Evolutionary conservation across 1,284 basidiomycete genomes (phyloP).

Genomic region (Cutaneotrichosporon sp.): DNA sequence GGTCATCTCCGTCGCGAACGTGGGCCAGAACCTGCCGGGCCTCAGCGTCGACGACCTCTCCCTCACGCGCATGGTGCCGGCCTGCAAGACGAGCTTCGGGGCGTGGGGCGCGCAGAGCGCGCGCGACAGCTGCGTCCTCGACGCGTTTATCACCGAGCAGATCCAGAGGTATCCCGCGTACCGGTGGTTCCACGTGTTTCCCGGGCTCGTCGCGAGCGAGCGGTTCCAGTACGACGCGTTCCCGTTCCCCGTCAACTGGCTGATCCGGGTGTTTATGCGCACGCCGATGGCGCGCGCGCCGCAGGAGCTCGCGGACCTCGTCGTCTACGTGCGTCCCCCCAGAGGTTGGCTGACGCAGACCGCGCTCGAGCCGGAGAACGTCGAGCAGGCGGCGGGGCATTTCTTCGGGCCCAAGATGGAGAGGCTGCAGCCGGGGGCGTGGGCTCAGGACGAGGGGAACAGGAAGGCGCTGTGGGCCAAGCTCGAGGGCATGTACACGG

Average conservation of each 20-base stretch:
- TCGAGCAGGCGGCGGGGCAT: background rate
- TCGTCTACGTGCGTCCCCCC: background rate
- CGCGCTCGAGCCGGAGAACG: background rate
- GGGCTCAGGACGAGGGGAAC: background rate
- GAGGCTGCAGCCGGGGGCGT: background rate
- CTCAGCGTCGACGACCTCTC: background rate
- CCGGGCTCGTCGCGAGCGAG: background rate
- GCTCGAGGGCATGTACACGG: background rate
- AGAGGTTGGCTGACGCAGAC: background rate
- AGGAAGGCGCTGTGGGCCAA: background rate
- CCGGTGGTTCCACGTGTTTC: background rate
- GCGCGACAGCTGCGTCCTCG: background rate
- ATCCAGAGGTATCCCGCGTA: background rate
- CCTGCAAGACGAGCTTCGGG: background rate
- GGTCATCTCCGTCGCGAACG: background rate
- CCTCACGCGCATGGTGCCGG: background rate
- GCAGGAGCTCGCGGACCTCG: background rate
- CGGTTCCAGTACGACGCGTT: background rate
- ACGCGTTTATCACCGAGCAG: conserved; percentile 1
- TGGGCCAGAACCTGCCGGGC: background rate
- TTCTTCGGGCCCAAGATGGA: background rate
- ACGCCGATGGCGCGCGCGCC: background rate
- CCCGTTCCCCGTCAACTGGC: background rate
- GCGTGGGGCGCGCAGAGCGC: background rate
- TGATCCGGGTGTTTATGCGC: background rate